Percentiles rank a stretch among this genome's conserved stretches.
Evolutionary conservation across 2,329 filamentous ascomycete genomes (phyloP).

Genomic region (Aspergillus melleus): DNA sequence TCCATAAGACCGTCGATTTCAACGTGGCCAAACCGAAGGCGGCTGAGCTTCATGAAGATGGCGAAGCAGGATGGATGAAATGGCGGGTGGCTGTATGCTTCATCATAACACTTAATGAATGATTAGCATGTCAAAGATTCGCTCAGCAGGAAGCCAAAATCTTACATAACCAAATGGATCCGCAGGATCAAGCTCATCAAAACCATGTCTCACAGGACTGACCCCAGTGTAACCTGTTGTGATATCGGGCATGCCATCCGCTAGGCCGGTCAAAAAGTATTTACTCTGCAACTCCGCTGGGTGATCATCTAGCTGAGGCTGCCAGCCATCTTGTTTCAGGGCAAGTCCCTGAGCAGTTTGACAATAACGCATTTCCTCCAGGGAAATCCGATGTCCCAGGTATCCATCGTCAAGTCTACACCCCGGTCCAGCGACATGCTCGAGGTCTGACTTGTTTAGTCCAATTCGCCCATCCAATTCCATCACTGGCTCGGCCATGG

Average conservation of each 20-base stretch:
- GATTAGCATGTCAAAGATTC: not conserved
- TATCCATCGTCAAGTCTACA: not conserved
- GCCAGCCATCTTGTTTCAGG: not conserved
- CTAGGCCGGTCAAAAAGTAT: conserved; percentile 1
- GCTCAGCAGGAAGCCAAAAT: not conserved
- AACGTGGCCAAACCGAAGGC: not conserved
- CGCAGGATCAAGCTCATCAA: not conserved
- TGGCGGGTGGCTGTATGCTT: not conserved
- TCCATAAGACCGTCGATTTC: not conserved
- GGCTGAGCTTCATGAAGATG: not conserved
- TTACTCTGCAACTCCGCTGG: not conserved
- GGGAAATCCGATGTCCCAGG: not conserved
- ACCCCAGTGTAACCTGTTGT: not conserved
- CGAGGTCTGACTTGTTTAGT: not conserved
- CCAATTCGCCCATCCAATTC: not conserved
- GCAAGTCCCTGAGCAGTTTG: not conserved
- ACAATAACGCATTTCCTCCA: conserved; percentile 4
- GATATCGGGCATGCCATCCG: not conserved
- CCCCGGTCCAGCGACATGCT: not conserved
- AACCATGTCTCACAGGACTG: not conserved
- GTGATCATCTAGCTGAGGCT: not conserved
- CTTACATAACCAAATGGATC: not conserved
- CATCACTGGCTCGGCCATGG: not conserved
- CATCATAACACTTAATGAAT: not conserved
- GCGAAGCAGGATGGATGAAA: conserved; percentile 7